Evolutionary conservation across 768 basidiomycete species (phyloP), one percentile per base, ranked within the genome.

Genomic region (Mycena rebaudengoi): DNA sequence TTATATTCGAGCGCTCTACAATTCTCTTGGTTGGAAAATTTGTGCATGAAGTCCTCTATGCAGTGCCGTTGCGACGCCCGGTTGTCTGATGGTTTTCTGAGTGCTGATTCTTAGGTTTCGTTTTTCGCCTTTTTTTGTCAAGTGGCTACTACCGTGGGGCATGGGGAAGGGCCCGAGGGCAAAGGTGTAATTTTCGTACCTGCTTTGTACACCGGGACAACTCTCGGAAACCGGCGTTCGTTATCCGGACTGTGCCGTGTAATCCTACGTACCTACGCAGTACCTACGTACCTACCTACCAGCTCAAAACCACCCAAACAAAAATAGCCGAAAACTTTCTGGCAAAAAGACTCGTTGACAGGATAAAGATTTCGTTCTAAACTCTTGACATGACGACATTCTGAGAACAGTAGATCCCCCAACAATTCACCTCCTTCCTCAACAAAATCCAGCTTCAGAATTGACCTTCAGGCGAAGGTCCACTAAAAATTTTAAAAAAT

Each of bases 391-490:
- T 44, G 54, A 53, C 39, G 52, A 56, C 54, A 56, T 45, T 44
- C 54, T 56, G 54, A 56, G 54, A 56, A 56, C 54, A 56, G 45
- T 56, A 45, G 41, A 56, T 56, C 54, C 54, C 53, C 54, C 54
- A 56, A 56, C 54, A 56, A 56, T 56, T 56, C 29, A 56, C 54
- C 54, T 56, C 54, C 54, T 56, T 56, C 54, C 43, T 56, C 54
- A 56, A 56, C 54, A 56, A 56, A 56, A 56, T 56, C 54, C 29
- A 56, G 54, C 54, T 56, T 56, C 54, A 56, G 54, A 56, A 56
- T 56, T 54, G 52, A 53, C 39, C 51, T 53, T 53, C 51, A 53
- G 37, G 51, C 51, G 37, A 53, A 53, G 51, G 40, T 55, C 41
- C 54, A 56, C 54, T 56, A 56, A 56, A 23, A 44, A 56, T 56